Evolutionary conservation across 2,329 filamentous ascomycete genomes (phyloP).

Genomic region (Macrophomina phaseolina): DNA sequence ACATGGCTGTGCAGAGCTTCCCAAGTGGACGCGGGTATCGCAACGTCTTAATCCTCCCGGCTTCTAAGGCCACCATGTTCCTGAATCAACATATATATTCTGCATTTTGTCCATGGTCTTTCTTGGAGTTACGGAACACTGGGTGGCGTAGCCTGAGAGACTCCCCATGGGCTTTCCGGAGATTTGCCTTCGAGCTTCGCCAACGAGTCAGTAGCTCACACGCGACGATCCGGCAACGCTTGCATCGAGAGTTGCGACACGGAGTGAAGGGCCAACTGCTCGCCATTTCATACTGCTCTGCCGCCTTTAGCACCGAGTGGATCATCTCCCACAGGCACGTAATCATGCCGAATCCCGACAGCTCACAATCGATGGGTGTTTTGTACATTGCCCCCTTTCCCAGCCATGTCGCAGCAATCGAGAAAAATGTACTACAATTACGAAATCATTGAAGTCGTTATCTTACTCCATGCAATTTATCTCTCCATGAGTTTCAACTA

Average conservation of each 20-base stretch:
- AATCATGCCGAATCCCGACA: too few species aligned
- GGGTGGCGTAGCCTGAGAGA: slow-evolving; percentile 18
- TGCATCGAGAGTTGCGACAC: too few species aligned
- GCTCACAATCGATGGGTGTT: too few species aligned
- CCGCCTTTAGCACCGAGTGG: too few species aligned
- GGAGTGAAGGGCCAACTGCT: too few species aligned
- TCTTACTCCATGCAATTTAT: background rate
- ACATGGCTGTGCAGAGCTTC: slow-evolving; percentile 39
- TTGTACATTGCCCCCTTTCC: too few species aligned
- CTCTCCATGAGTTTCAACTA: background rate
- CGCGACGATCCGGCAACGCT: too few species aligned
- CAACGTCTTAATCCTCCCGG: slow-evolving; percentile 93
- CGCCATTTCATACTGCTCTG: too few species aligned
- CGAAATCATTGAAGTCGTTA: background rate
- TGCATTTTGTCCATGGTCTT: slow-evolving; percentile 14
- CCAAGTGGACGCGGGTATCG: slow-evolving; percentile 90
- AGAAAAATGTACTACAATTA: background rate
- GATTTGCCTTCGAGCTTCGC: background rate
- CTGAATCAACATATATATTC: background rate
- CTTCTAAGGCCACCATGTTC: slow-evolving; percentile 63
- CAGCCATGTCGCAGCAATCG: too few species aligned
- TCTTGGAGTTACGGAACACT: slow-evolving; percentile 16
- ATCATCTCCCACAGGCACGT: too few species aligned
- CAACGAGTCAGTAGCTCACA: background rate
- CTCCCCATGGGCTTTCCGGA: background rate